Conservation (phyloP, 179 eudicot genomes). For the Actinidia arguta region DNA sequence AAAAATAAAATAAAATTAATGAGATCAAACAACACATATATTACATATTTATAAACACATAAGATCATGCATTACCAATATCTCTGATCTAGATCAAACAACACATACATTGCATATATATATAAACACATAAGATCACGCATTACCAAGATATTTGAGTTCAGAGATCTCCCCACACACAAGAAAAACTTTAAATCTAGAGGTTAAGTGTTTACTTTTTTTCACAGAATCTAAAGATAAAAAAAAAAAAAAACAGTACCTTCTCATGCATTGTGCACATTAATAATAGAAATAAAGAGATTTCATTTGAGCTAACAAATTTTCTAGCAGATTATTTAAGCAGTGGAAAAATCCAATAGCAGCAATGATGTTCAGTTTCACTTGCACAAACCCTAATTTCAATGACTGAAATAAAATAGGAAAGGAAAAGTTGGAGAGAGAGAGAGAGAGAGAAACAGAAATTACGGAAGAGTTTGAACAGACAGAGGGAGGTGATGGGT, state of each 20-base stretch:
- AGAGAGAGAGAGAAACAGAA: conserved; percentile 21
- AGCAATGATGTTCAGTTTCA: not conserved
- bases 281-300: not conserved
- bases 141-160: no score
- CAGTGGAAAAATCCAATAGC: not conserved
- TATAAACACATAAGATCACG: no score
- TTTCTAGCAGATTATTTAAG: not conserved
- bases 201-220: no score
- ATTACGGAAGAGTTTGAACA: conserved; percentile 29
- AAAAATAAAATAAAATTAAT: no score
- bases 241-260: not conserved
- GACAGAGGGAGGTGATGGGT: conserved; percentile 24
- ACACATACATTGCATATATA: no score
- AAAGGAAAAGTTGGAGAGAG: not conserved
- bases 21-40: no score
- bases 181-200: no score
- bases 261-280: no score
- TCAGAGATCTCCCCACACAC: no score
- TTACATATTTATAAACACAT: not conserved
- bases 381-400: conserved; percentile 16
- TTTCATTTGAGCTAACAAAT: conserved; percentile 5
- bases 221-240: not conserved
- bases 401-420: not conserved
- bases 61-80: no score
- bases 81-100: no score